phyloP scores from a whole-genome alignment of 352 stramenopile genomes.

The Peronospora farinosa region DNA sequence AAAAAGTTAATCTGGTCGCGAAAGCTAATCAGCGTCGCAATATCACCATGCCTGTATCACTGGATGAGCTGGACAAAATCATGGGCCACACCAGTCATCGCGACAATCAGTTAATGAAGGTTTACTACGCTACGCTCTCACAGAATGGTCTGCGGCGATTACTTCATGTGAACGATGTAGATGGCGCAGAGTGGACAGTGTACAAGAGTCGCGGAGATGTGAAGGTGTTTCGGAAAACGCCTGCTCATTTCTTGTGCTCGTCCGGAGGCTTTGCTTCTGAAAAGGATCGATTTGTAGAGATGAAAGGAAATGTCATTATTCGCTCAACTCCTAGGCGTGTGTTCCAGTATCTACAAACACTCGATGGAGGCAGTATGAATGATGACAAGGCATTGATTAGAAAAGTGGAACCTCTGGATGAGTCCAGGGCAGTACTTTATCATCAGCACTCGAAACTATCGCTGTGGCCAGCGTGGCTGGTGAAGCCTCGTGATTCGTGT shows the following conservation, averaged over 20 bases:
- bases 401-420: constrained; percentile 63
- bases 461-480: constrained; percentile 71
- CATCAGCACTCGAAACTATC: constrained; percentile 62
- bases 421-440: constrained; percentile 58
- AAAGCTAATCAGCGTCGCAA: constrained; percentile 18
- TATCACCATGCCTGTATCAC: constrained; percentile 28
- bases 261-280: constrained; percentile 25
- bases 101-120: constrained; percentile 63
- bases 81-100: constrained; percentile 57
- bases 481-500: constrained; percentile 74
- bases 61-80: constrained; percentile 49
- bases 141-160: constrained; percentile 50
- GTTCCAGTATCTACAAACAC: constrained; percentile 57
- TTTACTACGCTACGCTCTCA: constrained; percentile 66
- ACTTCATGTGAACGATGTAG: constrained; percentile 33
- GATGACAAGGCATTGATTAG: constrained; percentile 31
- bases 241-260: constrained; percentile 25
- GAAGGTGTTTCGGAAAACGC: constrained; percentile 39
- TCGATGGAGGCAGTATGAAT: constrained; percentile 37
- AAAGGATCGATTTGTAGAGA: constrained; percentile 59
- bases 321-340: constrained; percentile 36
- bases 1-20: constrained; percentile 14
- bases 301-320: constrained; percentile 60
- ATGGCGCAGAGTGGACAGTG: constrained; percentile 39
- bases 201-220: constrained; percentile 32